Evolutionary conservation across 1,139 yeast species (phyloP).

Genomic region (Diutina siamensis): DNA sequence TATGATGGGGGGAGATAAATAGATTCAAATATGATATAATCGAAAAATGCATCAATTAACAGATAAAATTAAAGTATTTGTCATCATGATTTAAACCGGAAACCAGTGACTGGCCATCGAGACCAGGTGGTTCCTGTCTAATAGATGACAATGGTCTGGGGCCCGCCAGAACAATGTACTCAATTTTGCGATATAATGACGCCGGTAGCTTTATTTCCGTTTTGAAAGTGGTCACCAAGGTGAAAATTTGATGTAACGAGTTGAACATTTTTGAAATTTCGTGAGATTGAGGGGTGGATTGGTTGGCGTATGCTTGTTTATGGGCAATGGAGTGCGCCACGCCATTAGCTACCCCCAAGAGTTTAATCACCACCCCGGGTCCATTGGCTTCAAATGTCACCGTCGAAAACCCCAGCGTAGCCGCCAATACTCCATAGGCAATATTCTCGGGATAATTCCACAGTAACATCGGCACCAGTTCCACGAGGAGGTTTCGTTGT

Average conservation of each 20-base stretch:
- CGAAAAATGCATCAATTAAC: no score
- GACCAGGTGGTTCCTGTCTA: no score
- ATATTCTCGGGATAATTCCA: neutral
- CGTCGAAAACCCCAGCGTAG: neutral
- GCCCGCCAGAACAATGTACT: neutral
- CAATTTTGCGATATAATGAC: neutral
- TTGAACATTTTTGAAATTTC: neutral
- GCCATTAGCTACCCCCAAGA: neutral
- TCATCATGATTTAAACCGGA: no score
- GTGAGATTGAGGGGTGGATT: neutral
- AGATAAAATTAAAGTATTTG: no score
- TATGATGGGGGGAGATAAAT: no score
- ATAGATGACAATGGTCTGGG: neutral
- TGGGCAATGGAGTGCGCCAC: neutral
- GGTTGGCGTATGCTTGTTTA: neutral
- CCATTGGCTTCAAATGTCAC: slow-evolving; percentile 1
- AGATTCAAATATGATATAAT: no score
- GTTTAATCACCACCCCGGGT: slow-evolving; percentile 4
- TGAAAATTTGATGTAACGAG: neutral
- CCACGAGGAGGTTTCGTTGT: neutral
- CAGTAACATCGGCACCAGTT: neutral
- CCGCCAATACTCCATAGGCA: neutral
- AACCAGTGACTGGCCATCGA: no score
- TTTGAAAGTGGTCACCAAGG: neutral
- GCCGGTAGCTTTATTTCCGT: slow-evolving; percentile 3